Evolutionary conservation across 164 flowering plant genomes (phyloP).

Genomic region (Akebia trifoliata): DNA sequence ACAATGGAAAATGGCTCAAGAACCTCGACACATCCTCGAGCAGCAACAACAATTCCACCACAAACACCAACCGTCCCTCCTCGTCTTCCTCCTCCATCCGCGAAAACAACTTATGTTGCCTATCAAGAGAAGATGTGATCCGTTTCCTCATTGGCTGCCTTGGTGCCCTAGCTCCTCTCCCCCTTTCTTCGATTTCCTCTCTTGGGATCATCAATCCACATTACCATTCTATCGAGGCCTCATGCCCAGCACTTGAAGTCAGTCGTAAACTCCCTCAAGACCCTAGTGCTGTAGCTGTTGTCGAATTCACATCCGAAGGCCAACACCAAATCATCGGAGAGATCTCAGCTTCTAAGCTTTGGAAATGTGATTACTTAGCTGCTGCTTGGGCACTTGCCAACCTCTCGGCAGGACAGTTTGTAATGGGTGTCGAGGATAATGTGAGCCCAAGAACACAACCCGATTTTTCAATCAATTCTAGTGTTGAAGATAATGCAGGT

Average conservation of each 20-base stretch:
- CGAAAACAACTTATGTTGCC: conserved; percentile 65
- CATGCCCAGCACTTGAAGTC: conserved; percentile 58
- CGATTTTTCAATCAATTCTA: conserved; percentile 26
- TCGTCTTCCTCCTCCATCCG: conserved; percentile 31
- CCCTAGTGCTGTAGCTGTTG: conserved; percentile 78
- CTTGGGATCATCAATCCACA: conserved; percentile 64
- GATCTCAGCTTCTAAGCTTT: conserved; percentile 75
- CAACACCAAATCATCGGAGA: conserved; percentile 76
- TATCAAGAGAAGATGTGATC: conserved; percentile 87
- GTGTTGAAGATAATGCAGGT: conserved; percentile 22
- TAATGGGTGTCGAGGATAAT: conserved; percentile 89
- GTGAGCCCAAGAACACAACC: conserved; percentile 29
- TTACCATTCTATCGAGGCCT: conserved; percentile 54
- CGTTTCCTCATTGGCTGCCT: conserved; percentile 90
- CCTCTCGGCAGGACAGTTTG: conserved; percentile 87
- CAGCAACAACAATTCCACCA: conserved; percentile 27
- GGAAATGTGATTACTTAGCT: conserved; percentile 86
- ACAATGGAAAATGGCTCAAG: conserved; percentile 90
- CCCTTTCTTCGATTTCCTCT: conserved; percentile 75
- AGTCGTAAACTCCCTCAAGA: conserved; percentile 45
- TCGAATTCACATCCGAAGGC: conserved; percentile 50
- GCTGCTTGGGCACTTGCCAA: conserved; percentile 98
- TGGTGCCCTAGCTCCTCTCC: conserved; percentile 92
- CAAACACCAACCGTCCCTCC: conserved; percentile 36
- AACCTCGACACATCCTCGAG: conserved; percentile 42